Percentiles rank a stretch among this genome's conserved stretches.
Conservation (phyloP, 352 stramenopile species). For the Pythium myriotylum region DNA sequence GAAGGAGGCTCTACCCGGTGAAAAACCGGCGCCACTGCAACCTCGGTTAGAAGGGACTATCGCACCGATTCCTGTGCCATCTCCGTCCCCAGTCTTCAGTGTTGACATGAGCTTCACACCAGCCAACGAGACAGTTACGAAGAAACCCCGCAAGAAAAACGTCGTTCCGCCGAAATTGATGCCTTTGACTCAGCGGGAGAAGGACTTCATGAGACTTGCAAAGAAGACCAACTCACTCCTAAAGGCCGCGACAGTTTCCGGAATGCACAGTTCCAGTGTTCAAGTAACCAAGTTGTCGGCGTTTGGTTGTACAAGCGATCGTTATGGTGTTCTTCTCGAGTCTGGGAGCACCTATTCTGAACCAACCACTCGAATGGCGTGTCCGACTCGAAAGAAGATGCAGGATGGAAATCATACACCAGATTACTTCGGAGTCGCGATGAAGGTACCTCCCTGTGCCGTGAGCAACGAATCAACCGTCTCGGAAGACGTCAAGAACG, state of each 20-base stretch:
- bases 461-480: neutral
- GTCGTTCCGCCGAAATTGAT: slow-evolving; percentile 37
- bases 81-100: slow-evolving; percentile 17
- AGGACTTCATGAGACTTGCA: slow-evolving; percentile 50
- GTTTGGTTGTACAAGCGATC: slow-evolving; percentile 23
- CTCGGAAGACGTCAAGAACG: neutral
- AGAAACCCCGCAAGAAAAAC: slow-evolving; percentile 44
- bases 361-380: slow-evolving; percentile 23
- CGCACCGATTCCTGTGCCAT: slow-evolving; percentile 1
- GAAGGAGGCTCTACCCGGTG: neutral
- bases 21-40: neutral
- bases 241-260: slow-evolving; percentile 21
- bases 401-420: slow-evolving; percentile 17
- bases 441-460: slow-evolving; percentile 8
- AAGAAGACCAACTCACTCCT: slow-evolving; percentile 65
- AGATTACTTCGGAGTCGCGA: slow-evolving; percentile 24
- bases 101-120: neutral
- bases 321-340: slow-evolving; percentile 21
- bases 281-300: slow-evolving; percentile 15
- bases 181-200: slow-evolving; percentile 36
- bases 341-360: slow-evolving; percentile 16
- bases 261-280: slow-evolving; percentile 5
- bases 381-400: slow-evolving; percentile 27
- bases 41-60: too few relatives aligned
- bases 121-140: neutral